These are phyloP conservation scores for Backusella sp. DNA, from an alignment of 192 early-diverging fungal genomes.

Conservation along the genomic window DNA sequence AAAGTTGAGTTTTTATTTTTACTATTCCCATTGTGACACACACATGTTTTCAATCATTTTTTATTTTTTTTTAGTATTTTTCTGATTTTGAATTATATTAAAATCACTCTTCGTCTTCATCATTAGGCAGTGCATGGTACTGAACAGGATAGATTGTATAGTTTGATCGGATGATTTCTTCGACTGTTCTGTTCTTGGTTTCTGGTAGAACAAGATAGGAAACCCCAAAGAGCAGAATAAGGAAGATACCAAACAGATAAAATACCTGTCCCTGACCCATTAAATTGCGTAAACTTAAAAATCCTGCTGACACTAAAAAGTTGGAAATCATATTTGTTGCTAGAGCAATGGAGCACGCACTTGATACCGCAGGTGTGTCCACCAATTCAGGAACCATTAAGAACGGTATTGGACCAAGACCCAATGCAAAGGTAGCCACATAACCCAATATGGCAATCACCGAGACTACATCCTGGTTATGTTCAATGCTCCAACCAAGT, in stretches of 20 bases:
- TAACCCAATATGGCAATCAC: conserved; percentile 68
- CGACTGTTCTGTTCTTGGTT: conserved; percentile 61
- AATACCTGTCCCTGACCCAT: conserved; percentile 61
- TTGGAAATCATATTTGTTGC: conserved; percentile 65
- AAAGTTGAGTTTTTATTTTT: background rate
- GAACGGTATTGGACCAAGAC: conserved; percentile 84
- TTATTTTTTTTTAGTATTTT: background rate
- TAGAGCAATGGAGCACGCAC: conserved; percentile 61
- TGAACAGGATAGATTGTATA: conserved; percentile 20
- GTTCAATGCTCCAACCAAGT: conserved; percentile 55
- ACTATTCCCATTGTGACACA: background rate
- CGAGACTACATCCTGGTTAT: conserved; percentile 33
- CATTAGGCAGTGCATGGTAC: background rate
- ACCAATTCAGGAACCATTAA: conserved; percentile 72
- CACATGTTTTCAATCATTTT: background rate
- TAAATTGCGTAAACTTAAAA: conserved; percentile 51
- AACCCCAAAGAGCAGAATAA: conserved; percentile 34
- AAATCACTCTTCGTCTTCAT: background rate
- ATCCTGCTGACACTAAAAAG: conserved; percentile 64
- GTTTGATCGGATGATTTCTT: conserved; percentile 44
- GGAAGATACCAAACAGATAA: conserved; percentile 53
- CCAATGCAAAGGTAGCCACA: conserved; percentile 78
- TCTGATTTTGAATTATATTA: background rate
- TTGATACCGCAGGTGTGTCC: conserved; percentile 64
- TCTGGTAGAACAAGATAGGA: conserved; percentile 64